Percentiles rank a stretch among this genome's conserved stretches.
Conservation (phyloP, 169 alveolate species). For the Plasmodium vivax region DNA sequence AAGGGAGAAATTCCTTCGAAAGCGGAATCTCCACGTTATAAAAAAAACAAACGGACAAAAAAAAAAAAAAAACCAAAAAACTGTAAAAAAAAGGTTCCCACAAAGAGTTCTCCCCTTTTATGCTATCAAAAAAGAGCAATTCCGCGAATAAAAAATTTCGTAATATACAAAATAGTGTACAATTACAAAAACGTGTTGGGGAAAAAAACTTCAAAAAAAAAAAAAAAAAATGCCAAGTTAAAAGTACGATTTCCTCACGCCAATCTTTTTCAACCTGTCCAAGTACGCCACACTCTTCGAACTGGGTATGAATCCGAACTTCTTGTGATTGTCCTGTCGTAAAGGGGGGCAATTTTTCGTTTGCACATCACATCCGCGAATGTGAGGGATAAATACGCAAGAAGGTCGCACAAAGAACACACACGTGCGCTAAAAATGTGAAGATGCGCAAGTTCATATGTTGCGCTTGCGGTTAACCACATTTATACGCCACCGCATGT, state of each 20-base stretch:
- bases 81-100: not conserved
- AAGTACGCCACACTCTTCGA: constrained; percentile 26
- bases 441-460: not conserved
- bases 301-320: constrained; percentile 70
- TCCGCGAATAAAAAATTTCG: not conserved
- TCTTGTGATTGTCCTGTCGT: constrained; percentile 32
- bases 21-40: not conserved
- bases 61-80: not conserved
- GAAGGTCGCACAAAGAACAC: not conserved
- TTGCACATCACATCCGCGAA: not conserved
- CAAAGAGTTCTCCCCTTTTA: not conserved
- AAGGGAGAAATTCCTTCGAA: not conserved
- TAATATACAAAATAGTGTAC: not conserved
- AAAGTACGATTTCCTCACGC: constrained; percentile 45
- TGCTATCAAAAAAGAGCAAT: not conserved
- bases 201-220: not conserved
- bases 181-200: not conserved
- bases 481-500: not conserved
- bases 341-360: not conserved
- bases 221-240: not conserved
- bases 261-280: constrained; percentile 34
- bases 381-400: not conserved
- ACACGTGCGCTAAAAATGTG: not conserved
- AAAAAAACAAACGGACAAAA: not conserved
- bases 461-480: not conserved